Base-by-base conservation (phyloP, 2,329 filamentous ascomycete genomes). In the Venturia aucupariae region DNA sequence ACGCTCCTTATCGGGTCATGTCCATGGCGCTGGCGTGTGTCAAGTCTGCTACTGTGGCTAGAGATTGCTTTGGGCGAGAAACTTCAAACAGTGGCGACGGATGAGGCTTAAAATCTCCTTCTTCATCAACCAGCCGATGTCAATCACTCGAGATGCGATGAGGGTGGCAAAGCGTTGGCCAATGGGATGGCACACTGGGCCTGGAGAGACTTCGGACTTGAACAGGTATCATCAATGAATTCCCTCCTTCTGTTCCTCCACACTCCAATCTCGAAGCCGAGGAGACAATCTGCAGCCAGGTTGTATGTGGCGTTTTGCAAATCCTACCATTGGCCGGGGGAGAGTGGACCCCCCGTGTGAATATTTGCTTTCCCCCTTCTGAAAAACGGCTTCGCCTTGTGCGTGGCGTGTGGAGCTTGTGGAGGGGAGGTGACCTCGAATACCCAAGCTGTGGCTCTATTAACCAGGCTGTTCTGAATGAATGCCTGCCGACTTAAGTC, bases 91-190 rank as follows among this genome's bases (percentile, higher is more conserved):
- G 51, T 57, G 51, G 51, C 51, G 30, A 57, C 30, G 19, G 27
- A 38, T 57, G 51, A 57, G 51, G 51, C 51, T 57, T 35, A 57
- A 57, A 57, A 15, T 38, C 51, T 11, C 51, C n/a, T 57, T n/a
- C n/a, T n/a, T n/a, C n/a, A n/a, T n/a, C n/a, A n/a, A n/a, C n/a
- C n/a, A n/a, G n/a, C n/a, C n/a, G n/a, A n/a, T n/a, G n/a, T n/a
- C n/a, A n/a, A n/a, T n/a, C n/a, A 17, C 35, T 57, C 27, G 27
- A 35, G 51, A 35, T 35, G 51, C 51, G 35, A 35, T 4, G 17
- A 6, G 30, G 30, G 51, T 57, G 51, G 51, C 51, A 35, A 57
- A 55, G 10, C 13, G 19, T 17, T 35, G 30, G 19, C 51, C 51
- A 57, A 38, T 57, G 51, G 27, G 51, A 19, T 11, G 35, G 19